Evolutionary conservation across 148 eudicot genomes (phyloP), one percentile per base, ranked within the genome.

Genomic region (Beta vulgaris): DNA sequence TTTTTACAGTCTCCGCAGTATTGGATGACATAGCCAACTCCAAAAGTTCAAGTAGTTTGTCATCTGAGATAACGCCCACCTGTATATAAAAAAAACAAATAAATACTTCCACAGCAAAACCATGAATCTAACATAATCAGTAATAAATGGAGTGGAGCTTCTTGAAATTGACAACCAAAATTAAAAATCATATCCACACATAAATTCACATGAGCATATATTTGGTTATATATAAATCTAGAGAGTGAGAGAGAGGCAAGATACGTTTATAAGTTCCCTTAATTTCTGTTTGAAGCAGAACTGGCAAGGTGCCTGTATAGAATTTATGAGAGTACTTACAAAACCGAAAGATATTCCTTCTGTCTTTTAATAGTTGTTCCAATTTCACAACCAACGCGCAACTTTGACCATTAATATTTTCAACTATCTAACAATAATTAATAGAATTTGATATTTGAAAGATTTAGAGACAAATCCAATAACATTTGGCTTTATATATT

Each of bases 51-150:
- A 91, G 80, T 64, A 94, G 83, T 78, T 91, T 91, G 69, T 94
- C 97, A 85, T 94, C 97, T 46, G 97, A 86, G 67, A 94, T 90
- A 51, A 91, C 88, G 21, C 98, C 98, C 51, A 91, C 91, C 98
- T 94, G 69, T 59, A 74, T 6, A 68, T 35, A 34, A 62, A 74
- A 76, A n/a, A 53, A 60, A 21, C 46, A 49, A 48, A 73, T 25
- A 31, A 62, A 78, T 37, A 72, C 40, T 2, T 29, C 32, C 40
- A 19, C 40, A 19, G 10, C 0, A 21, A 59, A 42, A 34, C 25
- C 13, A 49, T 9, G 15, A 2, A 29, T 1, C 12, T 23, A 25
- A 2, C 48, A 40, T 18, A 9, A 40, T 18, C n/a, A 16, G 15
- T 69, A 60, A 60, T 28, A 26, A n/a, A 6, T 16, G 36, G 34